phyloP scores from a whole-genome alignment of 2,329 filamentous ascomycete species.

The Dothideomycetes sp. region DNA sequence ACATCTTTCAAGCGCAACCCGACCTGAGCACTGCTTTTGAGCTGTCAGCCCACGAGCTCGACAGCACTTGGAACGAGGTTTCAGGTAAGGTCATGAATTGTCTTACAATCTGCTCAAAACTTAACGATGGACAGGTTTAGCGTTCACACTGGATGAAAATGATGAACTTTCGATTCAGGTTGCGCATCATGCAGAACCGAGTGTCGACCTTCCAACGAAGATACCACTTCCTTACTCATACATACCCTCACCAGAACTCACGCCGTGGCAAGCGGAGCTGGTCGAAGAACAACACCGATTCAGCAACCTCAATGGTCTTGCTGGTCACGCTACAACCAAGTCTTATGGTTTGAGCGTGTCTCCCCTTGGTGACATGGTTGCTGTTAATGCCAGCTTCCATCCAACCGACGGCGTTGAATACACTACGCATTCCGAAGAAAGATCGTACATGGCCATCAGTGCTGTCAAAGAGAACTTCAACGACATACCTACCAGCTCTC shows the following conservation, averaged over 20 bases:
- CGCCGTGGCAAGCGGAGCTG: constrained; percentile 36
- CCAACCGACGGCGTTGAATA: constrained; percentile 51
- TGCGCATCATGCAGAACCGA: constrained; percentile 29
- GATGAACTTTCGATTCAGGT: constrained; percentile 26
- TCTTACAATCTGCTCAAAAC: background rate
- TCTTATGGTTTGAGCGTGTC: constrained; percentile 45
- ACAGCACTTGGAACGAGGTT: constrained; percentile 34
- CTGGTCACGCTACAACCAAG: constrained; percentile 40
- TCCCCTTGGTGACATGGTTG: constrained; percentile 39
- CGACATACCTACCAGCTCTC: constrained; percentile 2
- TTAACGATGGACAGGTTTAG: constrained; percentile 22
- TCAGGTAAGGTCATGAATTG: constrained; percentile 22
- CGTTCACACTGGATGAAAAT: constrained; percentile 16
- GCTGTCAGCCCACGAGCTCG: constrained; percentile 25
- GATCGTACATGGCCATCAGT: constrained; percentile 17
- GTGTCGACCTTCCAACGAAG: constrained; percentile 23
- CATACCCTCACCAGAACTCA: no score
- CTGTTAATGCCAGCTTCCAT: constrained; percentile 43
- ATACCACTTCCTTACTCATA: no score
- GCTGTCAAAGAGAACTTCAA: constrained; percentile 1
- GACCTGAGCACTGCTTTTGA: background rate
- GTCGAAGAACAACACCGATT: constrained; percentile 33
- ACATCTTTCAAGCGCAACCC: constrained; percentile 5
- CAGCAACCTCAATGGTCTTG: constrained; percentile 42
- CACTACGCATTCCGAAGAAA: constrained; percentile 38